phyloP scores from a whole-genome alignment of 106 monocot species.

The Gastrodia elata region DNA sequence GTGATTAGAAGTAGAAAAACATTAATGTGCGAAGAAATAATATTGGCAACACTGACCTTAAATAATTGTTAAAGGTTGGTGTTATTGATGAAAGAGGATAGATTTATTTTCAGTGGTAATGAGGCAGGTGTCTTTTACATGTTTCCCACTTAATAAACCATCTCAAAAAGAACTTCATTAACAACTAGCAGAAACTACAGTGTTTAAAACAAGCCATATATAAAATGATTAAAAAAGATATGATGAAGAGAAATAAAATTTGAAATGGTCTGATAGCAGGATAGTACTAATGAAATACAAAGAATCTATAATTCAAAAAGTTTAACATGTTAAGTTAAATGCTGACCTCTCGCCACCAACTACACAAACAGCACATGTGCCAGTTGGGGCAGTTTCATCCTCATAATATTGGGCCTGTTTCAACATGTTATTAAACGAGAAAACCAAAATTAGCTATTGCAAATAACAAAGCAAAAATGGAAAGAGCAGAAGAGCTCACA shows the following conservation, averaged over 20 bases:
- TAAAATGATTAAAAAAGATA: background rate
- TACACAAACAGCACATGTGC: conserved; percentile 95
- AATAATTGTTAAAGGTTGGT: background rate
- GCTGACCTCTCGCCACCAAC: conserved; percentile 83
- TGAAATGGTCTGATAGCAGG: background rate
- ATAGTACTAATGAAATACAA: background rate
- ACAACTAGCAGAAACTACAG: background rate
- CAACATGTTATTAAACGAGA: background rate
- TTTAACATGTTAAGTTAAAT: background rate
- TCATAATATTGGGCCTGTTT: conserved; percentile 80
- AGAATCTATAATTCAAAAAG: background rate
- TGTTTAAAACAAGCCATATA: background rate
- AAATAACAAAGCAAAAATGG: background rate
- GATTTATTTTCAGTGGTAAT: background rate
- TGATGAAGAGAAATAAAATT: background rate
- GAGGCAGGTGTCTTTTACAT: background rate
- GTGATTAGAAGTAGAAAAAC: too few species aligned
- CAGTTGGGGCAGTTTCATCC: conserved; percentile 66
- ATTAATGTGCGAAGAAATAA: background rate
- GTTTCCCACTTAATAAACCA: background rate
- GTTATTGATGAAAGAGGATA: background rate
- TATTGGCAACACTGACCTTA: background rate
- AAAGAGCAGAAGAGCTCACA: conserved; percentile 26
- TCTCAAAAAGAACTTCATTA: background rate
- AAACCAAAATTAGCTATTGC: background rate